phyloP scores from a whole-genome alignment of 106 monocot species.

The Allium fistulosum region DNA sequence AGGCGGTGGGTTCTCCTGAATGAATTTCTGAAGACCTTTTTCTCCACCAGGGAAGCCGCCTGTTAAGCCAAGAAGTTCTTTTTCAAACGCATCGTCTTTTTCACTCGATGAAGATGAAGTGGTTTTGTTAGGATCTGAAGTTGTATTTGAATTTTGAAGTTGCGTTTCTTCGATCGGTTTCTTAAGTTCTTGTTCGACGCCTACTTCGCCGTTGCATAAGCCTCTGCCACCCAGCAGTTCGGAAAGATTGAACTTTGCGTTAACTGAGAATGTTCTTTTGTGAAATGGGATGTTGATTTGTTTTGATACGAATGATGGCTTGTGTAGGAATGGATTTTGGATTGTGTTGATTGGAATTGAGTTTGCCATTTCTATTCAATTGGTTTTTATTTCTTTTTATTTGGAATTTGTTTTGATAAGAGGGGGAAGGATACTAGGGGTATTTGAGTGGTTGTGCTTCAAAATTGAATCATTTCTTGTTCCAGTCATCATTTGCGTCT shows the following conservation, averaged over 20 bases:
- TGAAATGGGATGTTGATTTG: neutral
- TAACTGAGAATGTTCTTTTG: constrained; percentile 4
- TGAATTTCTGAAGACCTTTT: constrained; percentile 58
- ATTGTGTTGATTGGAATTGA: constrained; percentile 12
- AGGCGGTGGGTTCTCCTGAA: constrained; percentile 58
- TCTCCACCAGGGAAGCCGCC: constrained; percentile 98
- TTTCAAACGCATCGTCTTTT: constrained; percentile 54
- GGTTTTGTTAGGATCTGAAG: neutral
- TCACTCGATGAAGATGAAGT: neutral
- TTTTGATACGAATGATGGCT: neutral
- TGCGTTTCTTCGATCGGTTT: neutral
- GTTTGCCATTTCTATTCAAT: constrained; percentile 8
- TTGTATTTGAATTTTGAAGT: neutral
- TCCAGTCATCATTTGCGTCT: no score
- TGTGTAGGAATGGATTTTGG: constrained; percentile 16
- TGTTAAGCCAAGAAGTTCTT: constrained; percentile 87
- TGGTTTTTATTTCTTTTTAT: no score
- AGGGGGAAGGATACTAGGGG: neutral
- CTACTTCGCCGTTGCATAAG: constrained; percentile 72
- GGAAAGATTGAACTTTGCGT: constrained; percentile 54
- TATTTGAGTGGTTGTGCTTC: no score
- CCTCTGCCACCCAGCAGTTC: constrained; percentile 83
- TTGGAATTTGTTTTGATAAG: no score
- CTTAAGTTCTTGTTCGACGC: constrained; percentile 58
- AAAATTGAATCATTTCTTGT: no score